Percentiles rank a stretch among this genome's conserved stretches.
Conservation (phyloP, 1,284 basidiomycete genomes). For the Boletus semigastroideus region DNA sequence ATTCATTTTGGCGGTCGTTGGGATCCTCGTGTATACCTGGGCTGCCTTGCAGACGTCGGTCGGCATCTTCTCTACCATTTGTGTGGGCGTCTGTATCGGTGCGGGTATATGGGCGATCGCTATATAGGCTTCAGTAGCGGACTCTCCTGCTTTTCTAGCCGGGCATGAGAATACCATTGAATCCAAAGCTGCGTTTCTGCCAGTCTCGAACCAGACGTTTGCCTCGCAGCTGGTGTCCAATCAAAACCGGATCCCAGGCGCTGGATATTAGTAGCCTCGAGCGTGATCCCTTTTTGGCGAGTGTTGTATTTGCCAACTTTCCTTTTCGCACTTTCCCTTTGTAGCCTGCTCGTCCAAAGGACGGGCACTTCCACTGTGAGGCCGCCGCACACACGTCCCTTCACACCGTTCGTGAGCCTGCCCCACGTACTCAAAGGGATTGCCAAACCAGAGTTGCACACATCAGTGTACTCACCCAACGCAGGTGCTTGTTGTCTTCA, state of each 20-base stretch:
- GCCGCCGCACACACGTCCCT: background rate
- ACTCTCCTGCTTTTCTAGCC: background rate
- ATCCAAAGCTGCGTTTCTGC: background rate
- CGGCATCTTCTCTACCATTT: conserved; percentile 30
- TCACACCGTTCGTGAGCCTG: background rate
- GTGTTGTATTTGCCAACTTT: conserved; percentile 12
- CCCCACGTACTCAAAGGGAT: conserved; percentile 2
- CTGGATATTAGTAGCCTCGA: background rate
- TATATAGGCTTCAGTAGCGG: conserved; percentile 11
- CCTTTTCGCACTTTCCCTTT: conserved; percentile 8
- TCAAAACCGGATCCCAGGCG: background rate
- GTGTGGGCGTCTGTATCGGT: conserved; percentile 22
- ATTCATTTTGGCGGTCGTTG: conserved; percentile 27
- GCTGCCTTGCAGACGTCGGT: conserved; percentile 19
- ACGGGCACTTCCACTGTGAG: background rate
- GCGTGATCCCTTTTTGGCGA: conserved; percentile 1
- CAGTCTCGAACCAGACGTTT: too few species aligned
- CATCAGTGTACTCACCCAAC: background rate
- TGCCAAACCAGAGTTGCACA: background rate
- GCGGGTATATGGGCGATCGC: conserved; percentile 26
- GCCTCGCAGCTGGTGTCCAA: too few species aligned
- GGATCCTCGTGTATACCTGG: conserved; percentile 29
- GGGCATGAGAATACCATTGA: background rate
- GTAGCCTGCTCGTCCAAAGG: background rate
- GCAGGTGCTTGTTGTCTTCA: too few species aligned